Evolutionary conservation across 2,329 filamentous ascomycete species (phyloP).

Genomic region (Pestalotiopsis sp.): DNA sequence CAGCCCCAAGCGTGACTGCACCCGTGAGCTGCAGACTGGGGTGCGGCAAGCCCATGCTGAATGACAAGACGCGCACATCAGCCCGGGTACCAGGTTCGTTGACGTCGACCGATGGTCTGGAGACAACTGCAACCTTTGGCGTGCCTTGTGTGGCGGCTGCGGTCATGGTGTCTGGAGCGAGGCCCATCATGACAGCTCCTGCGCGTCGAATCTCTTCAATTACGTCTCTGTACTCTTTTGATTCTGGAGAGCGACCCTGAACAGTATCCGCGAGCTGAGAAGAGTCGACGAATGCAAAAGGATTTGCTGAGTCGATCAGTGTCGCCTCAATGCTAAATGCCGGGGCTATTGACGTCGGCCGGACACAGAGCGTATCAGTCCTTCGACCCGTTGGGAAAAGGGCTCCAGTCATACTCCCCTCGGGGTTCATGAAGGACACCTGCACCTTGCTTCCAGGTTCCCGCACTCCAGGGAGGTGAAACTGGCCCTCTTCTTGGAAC

Average conservation of each 20-base stretch:
- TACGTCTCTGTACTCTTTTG: conserved; percentile 32
- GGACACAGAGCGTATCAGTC: conserved; percentile 30
- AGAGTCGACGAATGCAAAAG: conserved; percentile 40
- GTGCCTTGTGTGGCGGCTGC: conserved; percentile 21
- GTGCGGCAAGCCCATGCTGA: conserved; percentile 54
- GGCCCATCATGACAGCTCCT: conserved; percentile 41
- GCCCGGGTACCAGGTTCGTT: not conserved
- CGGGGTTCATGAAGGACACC: conserved; percentile 41
- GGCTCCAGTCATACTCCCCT: conserved; percentile 42
- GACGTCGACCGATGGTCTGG: not conserved
- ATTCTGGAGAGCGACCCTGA: conserved; percentile 23
- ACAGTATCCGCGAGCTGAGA: conserved; percentile 11
- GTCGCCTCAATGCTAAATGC: conserved; percentile 31
- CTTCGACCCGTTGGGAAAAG: conserved; percentile 42
- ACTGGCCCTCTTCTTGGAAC: conserved; percentile 33
- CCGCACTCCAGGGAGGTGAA: conserved; percentile 42
- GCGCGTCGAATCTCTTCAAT: conserved; percentile 39
- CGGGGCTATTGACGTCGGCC: not conserved
- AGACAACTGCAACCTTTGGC: conserved; percentile 48
- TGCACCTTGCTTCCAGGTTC: conserved; percentile 35
- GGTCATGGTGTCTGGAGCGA: conserved; percentile 38
- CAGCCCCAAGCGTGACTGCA: conserved; percentile 48
- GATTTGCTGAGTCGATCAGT: conserved; percentile 44
- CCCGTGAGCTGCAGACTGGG: conserved; percentile 56
- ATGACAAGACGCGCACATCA: conserved; percentile 47